These are phyloP conservation scores for Saccharomycopsis amapae DNA, from an alignment of 805 yeast genomes.

Conservation along the genomic window DNA sequence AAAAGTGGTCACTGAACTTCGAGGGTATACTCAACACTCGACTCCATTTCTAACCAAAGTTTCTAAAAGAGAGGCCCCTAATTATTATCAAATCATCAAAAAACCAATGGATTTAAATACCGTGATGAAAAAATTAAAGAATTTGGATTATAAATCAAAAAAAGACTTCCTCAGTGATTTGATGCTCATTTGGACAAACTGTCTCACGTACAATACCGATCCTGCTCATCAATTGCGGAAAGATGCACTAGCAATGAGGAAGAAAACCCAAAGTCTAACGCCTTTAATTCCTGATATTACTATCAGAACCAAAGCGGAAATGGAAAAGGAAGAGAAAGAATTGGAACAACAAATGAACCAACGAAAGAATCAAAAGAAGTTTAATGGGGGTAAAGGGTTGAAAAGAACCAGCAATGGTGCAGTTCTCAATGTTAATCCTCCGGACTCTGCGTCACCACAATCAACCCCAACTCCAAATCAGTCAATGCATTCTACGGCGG, in stretches of 20 bases:
- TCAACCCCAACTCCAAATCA: neutral
- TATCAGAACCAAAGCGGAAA: conserved; percentile 63
- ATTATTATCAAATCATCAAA: conserved; percentile 82
- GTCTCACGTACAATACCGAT: conserved; percentile 87
- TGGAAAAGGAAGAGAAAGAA: conserved; percentile 56
- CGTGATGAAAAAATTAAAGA: conserved; percentile 81
- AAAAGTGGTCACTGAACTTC: conserved; percentile 80
- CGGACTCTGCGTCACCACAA: neutral
- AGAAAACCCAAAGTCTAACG: conserved; percentile 64
- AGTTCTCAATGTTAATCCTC: neutral
- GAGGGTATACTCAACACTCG: conserved; percentile 93
- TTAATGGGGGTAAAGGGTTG: conserved; percentile 29
- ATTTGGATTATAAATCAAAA: conserved; percentile 75
- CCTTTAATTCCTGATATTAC: conserved; percentile 88
- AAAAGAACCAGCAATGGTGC: conserved; percentile 31
- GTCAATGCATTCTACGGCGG: neutral
- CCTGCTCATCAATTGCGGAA: conserved; percentile 86
- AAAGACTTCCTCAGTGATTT: conserved; percentile 90
- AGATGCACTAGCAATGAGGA: conserved; percentile 95
- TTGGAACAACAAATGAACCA: conserved; percentile 24
- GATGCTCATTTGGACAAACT: conserved; percentile 92
- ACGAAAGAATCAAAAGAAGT: neutral
- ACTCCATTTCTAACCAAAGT: conserved; percentile 93
- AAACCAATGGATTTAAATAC: conserved; percentile 96
- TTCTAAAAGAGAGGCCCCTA: conserved; percentile 97